Percentiles rank a stretch among this genome's conserved stretches.
Conservation (phyloP, 306 rosid species). For the Vigna radiata region DNA sequence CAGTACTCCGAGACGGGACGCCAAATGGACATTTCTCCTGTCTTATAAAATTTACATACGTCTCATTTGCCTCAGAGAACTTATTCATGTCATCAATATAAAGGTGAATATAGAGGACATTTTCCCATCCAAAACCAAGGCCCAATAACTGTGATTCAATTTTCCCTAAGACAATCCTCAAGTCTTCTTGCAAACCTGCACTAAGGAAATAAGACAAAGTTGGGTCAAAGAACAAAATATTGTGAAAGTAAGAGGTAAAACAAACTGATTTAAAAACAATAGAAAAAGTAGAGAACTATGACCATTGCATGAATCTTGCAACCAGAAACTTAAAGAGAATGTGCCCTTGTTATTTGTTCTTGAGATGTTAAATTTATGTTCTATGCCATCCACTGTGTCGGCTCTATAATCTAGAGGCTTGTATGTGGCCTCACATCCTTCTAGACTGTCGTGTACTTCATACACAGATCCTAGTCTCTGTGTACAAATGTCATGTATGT, state of each 20-base stretch:
- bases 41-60: constrained; percentile 76
- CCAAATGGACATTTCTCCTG: constrained; percentile 89
- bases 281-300: constrained; percentile 23
- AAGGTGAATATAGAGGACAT: constrained; percentile 86
- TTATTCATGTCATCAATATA: constrained; percentile 86
- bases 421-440: constrained; percentile 49
- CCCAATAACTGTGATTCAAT: constrained; percentile 65
- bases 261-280: constrained; percentile 20
- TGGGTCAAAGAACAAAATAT: constrained; percentile 27
- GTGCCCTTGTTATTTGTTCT: constrained; percentile 63
- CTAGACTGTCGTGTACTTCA: constrained; percentile 68
- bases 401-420: constrained; percentile 52
- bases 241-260: constrained; percentile 21
- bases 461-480: constrained; percentile 60
- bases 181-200: constrained; percentile 78
- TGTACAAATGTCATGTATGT: constrained; percentile 40
- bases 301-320: constrained; percentile 70
- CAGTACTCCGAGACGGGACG: constrained; percentile 96
- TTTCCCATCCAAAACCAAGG: constrained; percentile 80
- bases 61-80: constrained; percentile 82
- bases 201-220: constrained; percentile 40
- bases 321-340: constrained; percentile 81
- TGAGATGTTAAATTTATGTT: constrained; percentile 68
- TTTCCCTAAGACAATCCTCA: constrained; percentile 67
- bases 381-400: constrained; percentile 49